Base-by-base conservation (phyloP, 1,139 yeast species). In the Nakaseomyces kungkrabaensis region DNA sequence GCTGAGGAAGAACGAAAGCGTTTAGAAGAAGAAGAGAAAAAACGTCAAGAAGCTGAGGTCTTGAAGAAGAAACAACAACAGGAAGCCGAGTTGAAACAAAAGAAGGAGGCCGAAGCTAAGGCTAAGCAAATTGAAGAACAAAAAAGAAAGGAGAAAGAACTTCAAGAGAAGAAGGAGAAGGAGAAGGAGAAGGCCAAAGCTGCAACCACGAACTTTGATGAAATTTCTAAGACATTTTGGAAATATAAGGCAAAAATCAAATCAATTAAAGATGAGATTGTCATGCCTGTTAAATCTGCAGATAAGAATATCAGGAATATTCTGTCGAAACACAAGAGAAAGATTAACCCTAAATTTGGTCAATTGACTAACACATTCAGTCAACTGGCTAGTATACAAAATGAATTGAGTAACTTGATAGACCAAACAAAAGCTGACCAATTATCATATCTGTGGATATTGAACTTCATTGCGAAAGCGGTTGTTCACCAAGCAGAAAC, bases 401-500 rank as follows among this genome's bases (percentile, higher is more conserved):
- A 59, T 3, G 89, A 81, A 47, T 70, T 92, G 4, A 60, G 71
- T 1, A 67, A 59, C 4, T 63, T 81, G 34, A 68, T 89, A 10
- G 66, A 64, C 4, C 72, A 75, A 31, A 76, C 85, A 0, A 70
- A 72, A 48, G 50, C 59, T 1, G 67, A 75, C 51, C 74, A 73
- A 1, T 62, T 83, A 13, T 84, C 82, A 0, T 83, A 72, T 60
- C 68, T 75, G 40, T 90, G 95, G 89, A 74, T 84, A 11, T 68
- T 89, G 37, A 92, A 92, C 62, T 85, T 83, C 60, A 76, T 85
- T 37, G 85, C 96, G 7, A 92, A 92, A 62, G 85, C 94, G 1
- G 70, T 89, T 1, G 86, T 92, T 1, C 81, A 85, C 40, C 98
- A 94, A 68, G 95, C 97, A 1, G 97, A 89, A 67, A 79, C 95